These are phyloP conservation scores for Schoenoplectus triqueter DNA, from an alignment of 202 grass and related monocot species.

Conservation along the genomic window DNA sequence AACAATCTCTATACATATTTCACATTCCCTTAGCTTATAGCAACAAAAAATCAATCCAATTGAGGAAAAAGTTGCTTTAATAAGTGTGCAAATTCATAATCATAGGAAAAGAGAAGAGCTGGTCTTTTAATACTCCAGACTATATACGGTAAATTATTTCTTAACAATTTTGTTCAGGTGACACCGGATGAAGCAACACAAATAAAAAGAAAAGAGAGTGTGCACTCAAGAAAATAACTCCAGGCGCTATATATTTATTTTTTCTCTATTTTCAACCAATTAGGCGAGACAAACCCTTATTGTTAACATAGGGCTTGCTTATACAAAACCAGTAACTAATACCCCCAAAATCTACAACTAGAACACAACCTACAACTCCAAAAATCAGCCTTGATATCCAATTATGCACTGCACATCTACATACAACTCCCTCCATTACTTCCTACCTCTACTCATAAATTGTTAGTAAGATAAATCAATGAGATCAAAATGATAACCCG, in stretches of 20 bases:
- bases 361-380: constrained; percentile 13
- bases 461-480: constrained; percentile 40
- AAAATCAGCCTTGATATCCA: constrained; percentile 29
- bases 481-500: constrained; percentile 24
- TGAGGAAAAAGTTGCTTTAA: too few species aligned
- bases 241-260: not conserved
- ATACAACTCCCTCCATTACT: constrained; percentile 22
- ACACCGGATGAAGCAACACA: not conserved
- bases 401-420: constrained; percentile 28
- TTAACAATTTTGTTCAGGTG: not conserved
- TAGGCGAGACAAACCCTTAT: constrained; percentile 23
- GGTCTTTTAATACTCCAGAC: too few species aligned
- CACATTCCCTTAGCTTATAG: too few species aligned
- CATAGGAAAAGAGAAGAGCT: too few species aligned
- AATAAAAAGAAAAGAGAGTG: not conserved
- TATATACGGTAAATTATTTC: not conserved
- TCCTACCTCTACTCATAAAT: constrained; percentile 32
- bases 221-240: not conserved
- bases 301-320: constrained; percentile 5
- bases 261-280: constrained; percentile 16
- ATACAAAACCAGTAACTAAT: not conserved
- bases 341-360: constrained; percentile 29
- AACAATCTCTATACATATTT: too few species aligned
- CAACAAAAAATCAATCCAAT: too few species aligned
- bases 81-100: too few species aligned